phyloP scores from a whole-genome alignment of 805 yeast species.

The Metschnikowia amazonensis region DNA sequence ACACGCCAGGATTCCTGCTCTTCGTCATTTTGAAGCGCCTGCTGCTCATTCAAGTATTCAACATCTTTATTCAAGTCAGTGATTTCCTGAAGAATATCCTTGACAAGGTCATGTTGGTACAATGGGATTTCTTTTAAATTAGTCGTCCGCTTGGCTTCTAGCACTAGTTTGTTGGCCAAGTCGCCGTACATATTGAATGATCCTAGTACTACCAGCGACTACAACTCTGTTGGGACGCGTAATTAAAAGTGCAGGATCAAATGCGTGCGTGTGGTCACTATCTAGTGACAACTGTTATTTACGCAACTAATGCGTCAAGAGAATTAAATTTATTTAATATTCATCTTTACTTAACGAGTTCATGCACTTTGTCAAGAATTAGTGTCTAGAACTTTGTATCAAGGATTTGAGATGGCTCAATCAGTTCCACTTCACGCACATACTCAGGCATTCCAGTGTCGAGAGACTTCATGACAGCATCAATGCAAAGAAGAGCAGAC shows the following conservation, averaged over 20 bases:
- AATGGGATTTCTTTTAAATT: slow-evolving; percentile 62
- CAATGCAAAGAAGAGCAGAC: slow-evolving; percentile 33
- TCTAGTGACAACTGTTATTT: background rate
- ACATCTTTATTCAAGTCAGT: slow-evolving; percentile 57
- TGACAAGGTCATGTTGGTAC: slow-evolving; percentile 68
- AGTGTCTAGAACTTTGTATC: background rate
- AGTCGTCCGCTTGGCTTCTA: slow-evolving; percentile 79
- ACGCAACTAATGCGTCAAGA: background rate
- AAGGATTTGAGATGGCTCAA: slow-evolving; percentile 9
- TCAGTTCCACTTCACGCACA: slow-evolving; percentile 24
- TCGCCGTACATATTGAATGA: slow-evolving; percentile 75
- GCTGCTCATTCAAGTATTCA: slow-evolving; percentile 41
- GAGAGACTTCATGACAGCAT: slow-evolving; percentile 33
- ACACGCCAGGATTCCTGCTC: slow-evolving; percentile 41
- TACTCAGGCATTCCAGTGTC: slow-evolving; percentile 32
- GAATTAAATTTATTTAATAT: background rate
- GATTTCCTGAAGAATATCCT: slow-evolving; percentile 68
- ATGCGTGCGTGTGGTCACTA: background rate
- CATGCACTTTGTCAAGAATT: background rate
- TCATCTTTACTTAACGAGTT: background rate
- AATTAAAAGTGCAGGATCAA: background rate
- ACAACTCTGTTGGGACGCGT: background rate
- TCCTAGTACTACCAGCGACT: background rate
- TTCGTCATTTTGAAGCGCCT: slow-evolving; percentile 20
- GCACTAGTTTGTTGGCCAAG: slow-evolving; percentile 71